Conservation (phyloP, 768 basidiomycete genomes). For the Pseudohyphozyma bogoriensis region DNA sequence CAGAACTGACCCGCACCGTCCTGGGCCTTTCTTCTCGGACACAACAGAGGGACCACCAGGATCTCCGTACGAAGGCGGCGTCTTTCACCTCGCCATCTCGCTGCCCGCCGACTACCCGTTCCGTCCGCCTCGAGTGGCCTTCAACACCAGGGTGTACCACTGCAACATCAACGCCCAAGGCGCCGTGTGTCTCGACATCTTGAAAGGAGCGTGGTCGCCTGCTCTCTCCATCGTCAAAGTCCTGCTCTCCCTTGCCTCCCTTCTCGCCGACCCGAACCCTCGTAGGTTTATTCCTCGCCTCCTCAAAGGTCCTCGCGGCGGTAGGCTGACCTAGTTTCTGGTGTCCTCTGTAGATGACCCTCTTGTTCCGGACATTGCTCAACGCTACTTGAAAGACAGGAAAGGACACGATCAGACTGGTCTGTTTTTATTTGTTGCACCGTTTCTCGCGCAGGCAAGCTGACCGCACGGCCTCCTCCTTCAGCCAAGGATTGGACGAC, state of each 20-base stretch:
- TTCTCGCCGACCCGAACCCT: conserved; percentile 28
- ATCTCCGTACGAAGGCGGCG: conserved; percentile 12
- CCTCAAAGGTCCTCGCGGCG: too few species aligned
- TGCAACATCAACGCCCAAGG: conserved; percentile 28
- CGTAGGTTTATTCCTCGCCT: not conserved
- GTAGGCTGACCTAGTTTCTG: not conserved
- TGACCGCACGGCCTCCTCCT: not conserved
- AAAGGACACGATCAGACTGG: conserved; percentile 25
- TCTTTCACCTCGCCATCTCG: conserved; percentile 13
- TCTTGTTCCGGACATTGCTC: conserved; percentile 27
- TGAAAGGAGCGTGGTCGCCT: conserved; percentile 25
- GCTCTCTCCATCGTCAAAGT: conserved; percentile 28
- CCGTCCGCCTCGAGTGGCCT: conserved; percentile 19
- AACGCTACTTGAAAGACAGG: conserved; percentile 20
- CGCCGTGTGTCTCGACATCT: conserved; percentile 28
- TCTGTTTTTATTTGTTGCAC: not conserved
- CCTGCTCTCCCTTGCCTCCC: conserved; percentile 23
- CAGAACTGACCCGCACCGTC: not conserved
- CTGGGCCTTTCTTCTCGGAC: not conserved
- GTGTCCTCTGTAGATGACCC: conserved; percentile 9
- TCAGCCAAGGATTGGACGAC: too few species aligned
- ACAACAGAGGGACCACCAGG: conserved; percentile 17
- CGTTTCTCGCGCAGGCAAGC: not conserved
- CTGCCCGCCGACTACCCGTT: conserved; percentile 25
- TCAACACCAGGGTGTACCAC: conserved; percentile 20